Percentiles rank a stretch among this genome's conserved stretches.
These are phyloP conservation scores for Didymella sp. DNA, from an alignment of 2,329 filamentous ascomycete species.

Conservation along the genomic window DNA sequence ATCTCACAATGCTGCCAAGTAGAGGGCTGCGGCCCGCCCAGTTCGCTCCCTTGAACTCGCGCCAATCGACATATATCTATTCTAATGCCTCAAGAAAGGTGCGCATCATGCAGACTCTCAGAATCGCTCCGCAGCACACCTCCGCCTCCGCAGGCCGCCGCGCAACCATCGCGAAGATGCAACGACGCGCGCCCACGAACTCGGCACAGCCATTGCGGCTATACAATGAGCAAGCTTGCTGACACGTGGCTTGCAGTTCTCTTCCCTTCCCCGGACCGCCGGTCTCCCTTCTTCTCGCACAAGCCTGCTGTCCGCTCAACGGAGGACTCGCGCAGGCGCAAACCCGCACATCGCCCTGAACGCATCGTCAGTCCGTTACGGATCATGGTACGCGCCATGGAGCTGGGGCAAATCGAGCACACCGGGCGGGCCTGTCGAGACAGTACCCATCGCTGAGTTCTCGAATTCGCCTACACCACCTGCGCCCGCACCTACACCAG, in stretches of 20 bases:
- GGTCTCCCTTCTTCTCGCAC: conserved; percentile 32
- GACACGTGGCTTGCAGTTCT: conserved; percentile 35
- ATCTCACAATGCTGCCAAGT: conserved; percentile 56
- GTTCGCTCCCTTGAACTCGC: conserved; percentile 31
- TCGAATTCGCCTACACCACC: conserved; percentile 23
- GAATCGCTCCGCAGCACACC: not conserved
- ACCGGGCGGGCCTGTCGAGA: conserved; percentile 28
- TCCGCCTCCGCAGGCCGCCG: conserved; percentile 17
- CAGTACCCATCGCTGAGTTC: conserved; percentile 33
- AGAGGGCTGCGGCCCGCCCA: conserved; percentile 54
- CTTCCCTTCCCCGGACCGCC: conserved; percentile 37
- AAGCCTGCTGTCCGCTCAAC: conserved; percentile 33
- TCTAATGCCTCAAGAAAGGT: conserved; percentile 44
- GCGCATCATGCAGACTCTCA: conserved; percentile 22
- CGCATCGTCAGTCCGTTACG: conserved; percentile 37
- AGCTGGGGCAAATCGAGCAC: conserved; percentile 43
- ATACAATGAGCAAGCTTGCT: not conserved
- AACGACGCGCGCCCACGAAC: conserved; percentile 4
- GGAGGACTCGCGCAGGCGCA: conserved; percentile 35
- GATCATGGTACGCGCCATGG: conserved; percentile 48
- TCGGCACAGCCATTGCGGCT: conserved; percentile 5
- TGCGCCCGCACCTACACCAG: conserved; percentile 17
- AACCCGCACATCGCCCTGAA: conserved; percentile 29
- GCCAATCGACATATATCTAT: conserved; percentile 30
- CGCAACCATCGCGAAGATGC: conserved; percentile 3